Evolutionary conservation across 1,139 yeast genomes (phyloP).

Genomic region (Fermentozyma sake): DNA sequence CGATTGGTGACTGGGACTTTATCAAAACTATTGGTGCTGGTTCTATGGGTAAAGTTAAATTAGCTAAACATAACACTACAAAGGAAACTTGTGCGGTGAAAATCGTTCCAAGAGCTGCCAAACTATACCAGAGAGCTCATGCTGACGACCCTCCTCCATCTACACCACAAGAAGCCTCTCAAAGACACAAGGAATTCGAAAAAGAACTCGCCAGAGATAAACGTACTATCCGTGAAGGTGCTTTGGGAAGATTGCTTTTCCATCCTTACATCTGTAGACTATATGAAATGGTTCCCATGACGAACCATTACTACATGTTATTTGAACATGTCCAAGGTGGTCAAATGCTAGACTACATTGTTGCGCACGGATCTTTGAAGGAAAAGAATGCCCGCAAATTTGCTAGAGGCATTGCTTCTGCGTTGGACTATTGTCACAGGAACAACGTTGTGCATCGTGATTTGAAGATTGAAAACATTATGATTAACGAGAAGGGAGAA

Average conservation of each 20-base stretch:
- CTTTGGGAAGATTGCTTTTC: constrained; percentile 80
- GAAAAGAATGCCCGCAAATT: constrained; percentile 93
- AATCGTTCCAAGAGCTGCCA: constrained; percentile 77
- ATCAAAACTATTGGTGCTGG: constrained; percentile 96
- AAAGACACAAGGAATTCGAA: constrained; percentile 69
- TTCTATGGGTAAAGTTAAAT: constrained; percentile 96
- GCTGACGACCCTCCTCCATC: constrained; percentile 62
- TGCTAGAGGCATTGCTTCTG: constrained; percentile 94
- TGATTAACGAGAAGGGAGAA: constrained; percentile 91
- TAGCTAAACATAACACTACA: constrained; percentile 81
- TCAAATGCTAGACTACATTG: constrained; percentile 95
- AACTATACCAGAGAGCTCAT: constrained; percentile 72
- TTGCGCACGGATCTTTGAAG: constrained; percentile 90
- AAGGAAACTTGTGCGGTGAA: constrained; percentile 84
- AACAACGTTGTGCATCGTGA: constrained; percentile 97
- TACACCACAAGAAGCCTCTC: constrained; percentile 53
- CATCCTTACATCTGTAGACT: constrained; percentile 92
- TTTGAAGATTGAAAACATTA: constrained; percentile 90
- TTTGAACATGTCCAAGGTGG: constrained; percentile 98
- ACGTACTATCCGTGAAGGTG: constrained; percentile 92
- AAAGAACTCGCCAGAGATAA: constrained; percentile 88
- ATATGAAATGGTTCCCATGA: constrained; percentile 94
- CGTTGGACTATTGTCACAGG: constrained; percentile 87
- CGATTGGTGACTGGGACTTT: constrained; percentile 97
- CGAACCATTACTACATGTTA: constrained; percentile 93